Conservation (phyloP, 345 rosid genomes). For the Sapria himalayana region DNA sequence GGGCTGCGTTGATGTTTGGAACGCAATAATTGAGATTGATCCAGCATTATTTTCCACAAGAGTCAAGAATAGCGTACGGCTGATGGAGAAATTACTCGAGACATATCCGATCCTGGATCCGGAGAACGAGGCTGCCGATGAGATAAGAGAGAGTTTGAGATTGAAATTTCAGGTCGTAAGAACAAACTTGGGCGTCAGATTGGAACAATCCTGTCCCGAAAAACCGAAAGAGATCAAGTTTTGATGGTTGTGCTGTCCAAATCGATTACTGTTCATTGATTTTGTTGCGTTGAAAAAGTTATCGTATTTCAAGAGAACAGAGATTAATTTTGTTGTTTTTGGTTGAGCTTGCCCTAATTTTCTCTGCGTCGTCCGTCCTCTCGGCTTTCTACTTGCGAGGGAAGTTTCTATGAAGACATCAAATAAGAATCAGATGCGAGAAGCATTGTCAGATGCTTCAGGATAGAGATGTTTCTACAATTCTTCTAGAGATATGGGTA, state of each 20-base stretch:
- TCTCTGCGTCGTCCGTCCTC: no score
- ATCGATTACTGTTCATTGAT: no score
- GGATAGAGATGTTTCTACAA: no score
- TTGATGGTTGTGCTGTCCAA: conserved; percentile 22
- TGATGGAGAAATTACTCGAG: conserved; percentile 35
- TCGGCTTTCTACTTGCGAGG: no score
- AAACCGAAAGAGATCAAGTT: conserved; percentile 39
- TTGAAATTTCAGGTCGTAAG: conserved; percentile 46
- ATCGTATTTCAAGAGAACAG: no score
- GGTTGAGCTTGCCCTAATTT: no score
- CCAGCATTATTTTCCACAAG: conserved; percentile 30
- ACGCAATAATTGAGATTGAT: conserved; percentile 24
- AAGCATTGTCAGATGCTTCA: no score
- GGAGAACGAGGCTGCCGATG: conserved; percentile 38
- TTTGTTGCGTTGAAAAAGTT: no score
- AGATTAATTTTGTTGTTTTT: no score
- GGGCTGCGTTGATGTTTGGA: conserved; percentile 59
- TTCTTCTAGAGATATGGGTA: no score
- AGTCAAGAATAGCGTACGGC: conserved; percentile 30
- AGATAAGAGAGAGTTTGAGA: conserved; percentile 35
- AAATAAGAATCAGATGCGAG: no score
- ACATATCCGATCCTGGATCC: conserved; percentile 40
- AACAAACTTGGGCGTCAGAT: conserved; percentile 38
- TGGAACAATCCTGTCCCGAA: conserved; percentile 46
- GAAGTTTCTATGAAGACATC: no score